A percentile compares a stretch with the other conserved stretches of the same genome.
Evolutionary conservation across 768 basidiomycete species (phyloP).

Genomic region (Melanogaster broomeanus): DNA sequence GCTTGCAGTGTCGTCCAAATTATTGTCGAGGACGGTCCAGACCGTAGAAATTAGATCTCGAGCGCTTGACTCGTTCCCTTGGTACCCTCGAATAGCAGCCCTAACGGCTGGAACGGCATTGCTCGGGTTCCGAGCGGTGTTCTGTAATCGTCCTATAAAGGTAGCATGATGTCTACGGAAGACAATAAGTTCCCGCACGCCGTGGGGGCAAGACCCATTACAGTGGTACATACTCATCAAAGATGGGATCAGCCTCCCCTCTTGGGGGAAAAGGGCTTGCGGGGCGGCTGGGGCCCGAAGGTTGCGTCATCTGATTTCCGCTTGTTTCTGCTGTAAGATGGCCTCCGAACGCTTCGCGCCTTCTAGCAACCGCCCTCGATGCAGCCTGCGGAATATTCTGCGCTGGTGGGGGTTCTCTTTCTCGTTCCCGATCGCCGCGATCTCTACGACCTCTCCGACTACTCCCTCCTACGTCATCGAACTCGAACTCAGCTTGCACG

Average conservation of each 20-base stretch:
- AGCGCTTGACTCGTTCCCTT: constrained; percentile 73
- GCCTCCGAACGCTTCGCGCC: constrained; percentile 65
- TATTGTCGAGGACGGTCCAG: constrained; percentile 73
- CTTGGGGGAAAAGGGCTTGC: constrained; percentile 35
- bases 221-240: background rate
- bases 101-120: constrained; percentile 64
- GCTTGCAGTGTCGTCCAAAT: constrained; percentile 73
- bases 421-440: constrained; percentile 52
- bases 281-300: constrained; percentile 24
- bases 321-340: constrained; percentile 48
- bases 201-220: background rate
- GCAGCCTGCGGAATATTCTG: constrained; percentile 22
- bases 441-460: constrained; percentile 48
- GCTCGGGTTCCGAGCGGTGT: constrained; percentile 55
- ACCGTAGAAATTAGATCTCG: constrained; percentile 85
- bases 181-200: background rate
- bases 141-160: constrained; percentile 64
- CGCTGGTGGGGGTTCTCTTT: constrained; percentile 47
- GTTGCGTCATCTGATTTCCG: constrained; percentile 11
- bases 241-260: constrained; percentile 49
- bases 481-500: constrained; percentile 66
- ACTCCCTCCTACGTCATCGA: constrained; percentile 55
- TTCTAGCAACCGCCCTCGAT: constrained; percentile 38
- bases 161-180: constrained; percentile 60
- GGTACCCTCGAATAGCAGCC: constrained; percentile 79